Percentiles rank a stretch among this genome's conserved stretches.
phyloP scores from a whole-genome alignment of 2,329 filamentous ascomycete genomes.

The Trichoderma breve region DNA sequence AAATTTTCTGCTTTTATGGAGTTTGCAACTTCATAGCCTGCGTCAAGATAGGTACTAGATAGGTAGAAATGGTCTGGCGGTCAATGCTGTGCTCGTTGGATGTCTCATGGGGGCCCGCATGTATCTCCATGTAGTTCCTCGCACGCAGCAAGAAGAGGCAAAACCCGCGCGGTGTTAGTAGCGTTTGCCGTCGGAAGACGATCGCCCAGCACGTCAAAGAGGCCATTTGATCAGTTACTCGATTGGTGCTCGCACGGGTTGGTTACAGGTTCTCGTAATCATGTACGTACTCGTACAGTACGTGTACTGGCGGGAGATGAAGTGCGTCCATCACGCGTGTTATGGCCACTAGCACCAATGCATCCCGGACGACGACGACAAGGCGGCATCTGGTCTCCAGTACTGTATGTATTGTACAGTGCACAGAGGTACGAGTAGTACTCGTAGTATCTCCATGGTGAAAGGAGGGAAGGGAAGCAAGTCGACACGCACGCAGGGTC shows the following conservation, averaged over 20 bases:
- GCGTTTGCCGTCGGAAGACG: background rate
- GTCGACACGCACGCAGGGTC: background rate
- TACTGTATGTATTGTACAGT: background rate
- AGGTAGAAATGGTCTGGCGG: conserved; percentile 4
- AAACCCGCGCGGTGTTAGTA: background rate
- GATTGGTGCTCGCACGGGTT: background rate
- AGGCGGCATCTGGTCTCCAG: background rate
- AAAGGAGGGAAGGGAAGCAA: background rate
- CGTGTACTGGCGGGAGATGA: background rate
- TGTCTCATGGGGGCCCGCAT: background rate
- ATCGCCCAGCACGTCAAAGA: background rate
- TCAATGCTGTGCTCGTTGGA: background rate
- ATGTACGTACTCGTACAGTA: background rate
- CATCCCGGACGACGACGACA: background rate
- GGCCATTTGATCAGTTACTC: background rate
- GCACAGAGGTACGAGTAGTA: too few species aligned
- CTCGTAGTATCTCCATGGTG: background rate
- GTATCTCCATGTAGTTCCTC: background rate
- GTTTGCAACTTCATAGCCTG: background rate
- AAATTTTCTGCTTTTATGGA: conserved; percentile 2
- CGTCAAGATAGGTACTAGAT: background rate
- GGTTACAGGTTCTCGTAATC: background rate
- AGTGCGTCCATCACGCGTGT: background rate
- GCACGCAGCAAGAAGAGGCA: background rate
- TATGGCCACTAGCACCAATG: background rate